Evolutionary conservation across 2,329 filamentous ascomycete species (phyloP).

Genomic region (Cryphonectria parasitica): DNA sequence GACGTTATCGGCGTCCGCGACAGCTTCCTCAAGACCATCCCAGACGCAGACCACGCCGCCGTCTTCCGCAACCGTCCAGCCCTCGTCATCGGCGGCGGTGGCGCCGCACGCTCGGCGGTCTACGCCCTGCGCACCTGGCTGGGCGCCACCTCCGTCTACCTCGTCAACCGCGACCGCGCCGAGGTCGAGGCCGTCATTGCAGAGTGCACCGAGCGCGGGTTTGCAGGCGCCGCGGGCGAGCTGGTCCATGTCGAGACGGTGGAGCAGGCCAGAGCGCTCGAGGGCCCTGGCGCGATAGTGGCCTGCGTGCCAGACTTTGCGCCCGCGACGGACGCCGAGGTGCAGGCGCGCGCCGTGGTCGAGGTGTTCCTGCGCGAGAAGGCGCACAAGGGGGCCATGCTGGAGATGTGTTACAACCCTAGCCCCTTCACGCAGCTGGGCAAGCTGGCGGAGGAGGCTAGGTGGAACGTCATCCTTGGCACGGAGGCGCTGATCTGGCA

Average conservation of each 20-base stretch:
- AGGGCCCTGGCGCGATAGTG: constrained; percentile 68
- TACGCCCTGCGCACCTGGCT: constrained; percentile 76
- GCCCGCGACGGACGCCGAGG: constrained; percentile 68
- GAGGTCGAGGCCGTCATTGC: constrained; percentile 70
- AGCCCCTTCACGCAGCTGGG: constrained; percentile 69
- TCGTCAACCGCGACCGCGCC: constrained; percentile 73
- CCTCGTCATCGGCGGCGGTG: constrained; percentile 77
- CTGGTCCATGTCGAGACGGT: constrained; percentile 65
- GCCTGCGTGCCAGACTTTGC: constrained; percentile 77
- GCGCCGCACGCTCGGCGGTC: constrained; percentile 76
- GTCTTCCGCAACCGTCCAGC: constrained; percentile 64
- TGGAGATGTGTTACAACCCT: constrained; percentile 87
- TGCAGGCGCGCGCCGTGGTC: constrained; percentile 59
- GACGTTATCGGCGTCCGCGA: constrained; percentile 80
- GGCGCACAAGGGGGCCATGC: constrained; percentile 65
- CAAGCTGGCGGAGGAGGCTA: constrained; percentile 60
- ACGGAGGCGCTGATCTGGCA: constrained; percentile 80
- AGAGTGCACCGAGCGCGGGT: constrained; percentile 64
- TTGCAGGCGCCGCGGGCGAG: constrained; percentile 61
- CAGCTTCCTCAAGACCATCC: constrained; percentile 64
- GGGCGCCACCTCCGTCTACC: constrained; percentile 69
- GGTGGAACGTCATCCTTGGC: constrained; percentile 76
- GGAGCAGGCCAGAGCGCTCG: constrained; percentile 61
- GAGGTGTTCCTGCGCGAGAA: constrained; percentile 49
- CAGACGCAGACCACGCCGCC: constrained; percentile 45